Base-by-base conservation (phyloP, 805 yeast genomes). In the Scheffersomyces coipomensis region DNA sequence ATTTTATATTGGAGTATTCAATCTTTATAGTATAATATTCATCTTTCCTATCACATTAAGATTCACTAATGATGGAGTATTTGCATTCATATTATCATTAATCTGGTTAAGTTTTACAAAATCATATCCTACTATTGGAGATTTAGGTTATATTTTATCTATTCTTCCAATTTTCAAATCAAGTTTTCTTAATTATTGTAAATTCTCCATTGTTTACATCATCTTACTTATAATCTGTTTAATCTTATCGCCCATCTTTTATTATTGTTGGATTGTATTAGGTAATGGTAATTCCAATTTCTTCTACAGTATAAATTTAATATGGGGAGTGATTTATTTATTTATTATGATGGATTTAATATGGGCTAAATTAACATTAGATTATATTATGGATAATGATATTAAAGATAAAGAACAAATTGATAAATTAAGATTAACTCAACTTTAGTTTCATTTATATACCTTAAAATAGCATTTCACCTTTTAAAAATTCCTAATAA, bases 261-360 rank as follows among this genome's bases (percentile, higher is more conserved):
- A 89, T 66, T 88, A 88, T 60, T 76, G 93, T 43, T 93, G 99
- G 99, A 87, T 91, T 49, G 85, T 83, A 42, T 71, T 88, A 42
- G 97, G 97, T 11, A 88, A 93, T 23, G 99, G 99, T 19, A 93
- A 93, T 64, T 83, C 97, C 37, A 93, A 93, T 62, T 93, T 93
- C 68, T 93, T 89, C 67, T 93, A 91, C 66, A 97, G 98, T 27
- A 85, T 93, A 52, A 88, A 93, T 3, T 72, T 93, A 42, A 86
- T 84, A 2, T 84, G 88, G 60, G 82, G 86, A 0, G 66, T 81
- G 7, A 86, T 89, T 3, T 73, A 88, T 48, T 79, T 81, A 0
- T 60, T 86, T 22, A 68, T 87, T 2, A 53, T 89, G 13, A 73
- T 83, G 31, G 98, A 93, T 52, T 76, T 87, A 47, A 64, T 84